Percentiles rank a stretch among this genome's conserved stretches.
phyloP scores from a whole-genome alignment of 768 basidiomycete species.

The Lentinus brumalis region DNA sequence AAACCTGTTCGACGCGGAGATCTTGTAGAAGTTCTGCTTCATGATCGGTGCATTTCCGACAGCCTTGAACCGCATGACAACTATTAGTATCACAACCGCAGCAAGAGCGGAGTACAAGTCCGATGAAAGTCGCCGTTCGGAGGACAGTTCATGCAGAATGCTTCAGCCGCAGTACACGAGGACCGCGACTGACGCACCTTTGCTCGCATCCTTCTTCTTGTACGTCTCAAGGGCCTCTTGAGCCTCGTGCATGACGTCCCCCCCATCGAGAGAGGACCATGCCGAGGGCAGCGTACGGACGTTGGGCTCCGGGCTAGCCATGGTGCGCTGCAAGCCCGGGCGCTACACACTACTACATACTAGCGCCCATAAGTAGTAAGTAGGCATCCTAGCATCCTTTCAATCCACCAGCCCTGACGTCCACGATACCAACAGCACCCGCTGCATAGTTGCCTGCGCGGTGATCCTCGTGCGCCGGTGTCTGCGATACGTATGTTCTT shows the following conservation, averaged over 20 bases:
- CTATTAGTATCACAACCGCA: slow-evolving; percentile 41
- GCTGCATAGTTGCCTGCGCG: background rate
- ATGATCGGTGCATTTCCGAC: slow-evolving; percentile 98
- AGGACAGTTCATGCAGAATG: background rate
- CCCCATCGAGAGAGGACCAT: slow-evolving; percentile 30
- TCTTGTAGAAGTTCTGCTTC: slow-evolving; percentile 99
- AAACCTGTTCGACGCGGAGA: slow-evolving; percentile 91
- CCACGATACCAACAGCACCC: background rate
- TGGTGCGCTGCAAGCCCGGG: background rate
- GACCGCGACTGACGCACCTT: slow-evolving; percentile 49
- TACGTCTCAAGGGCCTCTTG: slow-evolving; percentile 80
- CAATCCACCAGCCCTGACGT: background rate
- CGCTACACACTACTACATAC: too few species aligned
- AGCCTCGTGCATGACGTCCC: slow-evolving; percentile 44
- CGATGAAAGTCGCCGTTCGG: background rate
- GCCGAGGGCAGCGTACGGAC: slow-evolving; percentile 28
- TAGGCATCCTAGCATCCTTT: background rate
- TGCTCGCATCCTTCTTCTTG: slow-evolving; percentile 82
- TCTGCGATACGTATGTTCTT: background rate
- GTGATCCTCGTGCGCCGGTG: background rate
- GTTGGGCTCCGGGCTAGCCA: slow-evolving; percentile 27
- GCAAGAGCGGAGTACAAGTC: too few species aligned
- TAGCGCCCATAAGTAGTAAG: background rate
- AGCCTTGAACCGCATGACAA: slow-evolving; percentile 96
- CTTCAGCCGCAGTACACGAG: background rate